Conservation (phyloP, 257 asterid species). For the Ligustrum vulgare region DNA sequence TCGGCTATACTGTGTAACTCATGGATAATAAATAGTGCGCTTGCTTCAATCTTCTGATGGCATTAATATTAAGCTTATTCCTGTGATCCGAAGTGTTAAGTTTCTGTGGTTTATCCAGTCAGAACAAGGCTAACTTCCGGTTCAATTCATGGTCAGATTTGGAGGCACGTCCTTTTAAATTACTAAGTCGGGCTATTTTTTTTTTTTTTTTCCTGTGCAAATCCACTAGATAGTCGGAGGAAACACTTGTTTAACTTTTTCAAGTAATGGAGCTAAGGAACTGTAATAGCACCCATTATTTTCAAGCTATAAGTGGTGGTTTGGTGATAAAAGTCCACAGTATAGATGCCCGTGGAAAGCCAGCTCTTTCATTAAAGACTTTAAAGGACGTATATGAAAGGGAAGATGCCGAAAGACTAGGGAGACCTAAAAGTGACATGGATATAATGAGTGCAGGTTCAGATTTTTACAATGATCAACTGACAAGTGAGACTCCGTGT, state of each 20-base stretch:
- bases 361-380: conserved; percentile 37
- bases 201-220: conserved; percentile 11
- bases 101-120: neutral
- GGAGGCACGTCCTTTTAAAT: neutral
- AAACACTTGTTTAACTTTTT: neutral
- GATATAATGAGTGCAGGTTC: conserved; percentile 11
- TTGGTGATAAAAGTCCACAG: conserved; percentile 40
- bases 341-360: conserved; percentile 39
- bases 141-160: neutral
- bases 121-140: neutral
- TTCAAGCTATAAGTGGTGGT: conserved; percentile 48
- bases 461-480: conserved; percentile 22
- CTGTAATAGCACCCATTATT: conserved; percentile 43
- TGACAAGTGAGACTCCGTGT: conserved; percentile 26
- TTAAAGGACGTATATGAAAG: conserved; percentile 42
- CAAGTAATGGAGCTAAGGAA: conserved; percentile 51
- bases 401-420: conserved; percentile 38
- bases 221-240: conserved; percentile 17
- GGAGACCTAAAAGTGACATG: conserved; percentile 5
- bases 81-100: neutral
- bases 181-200: neutral
- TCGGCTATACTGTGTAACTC: neutral
- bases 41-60: neutral
- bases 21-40: neutral
- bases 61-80: neutral